A percentile compares a stretch with the other conserved stretches of the same genome.
These are phyloP conservation scores for Rubia yunnanensis DNA, from an alignment of 257 asterid species.

Conservation along the genomic window DNA sequence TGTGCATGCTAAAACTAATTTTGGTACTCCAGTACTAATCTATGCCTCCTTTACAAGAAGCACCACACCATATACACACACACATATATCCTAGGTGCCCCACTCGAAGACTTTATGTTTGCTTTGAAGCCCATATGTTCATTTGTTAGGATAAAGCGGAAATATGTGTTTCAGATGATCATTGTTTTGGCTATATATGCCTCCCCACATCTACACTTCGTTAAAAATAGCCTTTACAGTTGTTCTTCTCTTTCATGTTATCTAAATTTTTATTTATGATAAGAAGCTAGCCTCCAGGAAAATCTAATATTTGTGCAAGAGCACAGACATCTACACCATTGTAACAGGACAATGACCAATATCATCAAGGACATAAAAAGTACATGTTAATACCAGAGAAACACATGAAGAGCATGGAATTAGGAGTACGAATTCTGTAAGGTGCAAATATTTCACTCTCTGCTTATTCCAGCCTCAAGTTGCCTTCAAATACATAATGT, in stretches of 20 bases:
- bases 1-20: background rate
- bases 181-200: no score
- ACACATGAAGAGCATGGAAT: background rate
- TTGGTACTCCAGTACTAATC: background rate
- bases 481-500: background rate
- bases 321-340: background rate
- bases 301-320: background rate
- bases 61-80: background rate
- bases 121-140: background rate
- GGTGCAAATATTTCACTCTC: background rate
- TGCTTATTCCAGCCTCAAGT: background rate
- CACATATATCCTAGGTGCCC: background rate
- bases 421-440: background rate
- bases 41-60: background rate
- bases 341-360: background rate
- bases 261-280: background rate
- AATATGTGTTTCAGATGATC: background rate
- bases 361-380: background rate
- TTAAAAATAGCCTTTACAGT: no score
- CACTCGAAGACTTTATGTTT: background rate
- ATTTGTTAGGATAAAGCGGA: background rate
- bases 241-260: no score
- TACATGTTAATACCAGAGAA: background rate
- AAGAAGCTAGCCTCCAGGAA: background rate
- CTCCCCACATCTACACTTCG: background rate